These are phyloP conservation scores for Eutrema heterophyllum DNA, from an alignment of 345 rosid genomes.

Conservation along the genomic window DNA sequence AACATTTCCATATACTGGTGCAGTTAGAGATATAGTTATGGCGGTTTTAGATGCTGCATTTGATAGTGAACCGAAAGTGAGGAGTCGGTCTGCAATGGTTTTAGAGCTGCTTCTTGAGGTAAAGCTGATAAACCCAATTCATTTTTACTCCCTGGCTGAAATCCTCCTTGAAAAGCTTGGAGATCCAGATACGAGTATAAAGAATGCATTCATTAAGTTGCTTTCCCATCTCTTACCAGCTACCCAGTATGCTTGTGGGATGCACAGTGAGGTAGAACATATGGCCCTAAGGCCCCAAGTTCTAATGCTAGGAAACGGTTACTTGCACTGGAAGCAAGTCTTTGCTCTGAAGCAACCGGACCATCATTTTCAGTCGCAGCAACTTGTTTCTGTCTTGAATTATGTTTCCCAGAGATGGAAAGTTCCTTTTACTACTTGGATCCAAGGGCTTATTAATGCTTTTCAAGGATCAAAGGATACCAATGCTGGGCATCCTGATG, in stretches of 20 bases:
- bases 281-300: constrained; percentile 40
- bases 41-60: constrained; percentile 71
- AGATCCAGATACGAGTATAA: constrained; percentile 65
- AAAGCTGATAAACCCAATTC: constrained; percentile 55
- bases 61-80: constrained; percentile 80
- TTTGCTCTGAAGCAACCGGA: constrained; percentile 72
- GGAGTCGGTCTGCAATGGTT: constrained; percentile 54
- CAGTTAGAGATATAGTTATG: constrained; percentile 42
- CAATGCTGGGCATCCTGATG: constrained; percentile 50
- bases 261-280: constrained; percentile 39
- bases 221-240: constrained; percentile 64
- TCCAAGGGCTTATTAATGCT: constrained; percentile 59
- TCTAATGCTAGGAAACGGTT: constrained; percentile 38
- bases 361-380: constrained; percentile 77
- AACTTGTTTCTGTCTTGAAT: constrained; percentile 85
- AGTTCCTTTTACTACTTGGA: constrained; percentile 81
- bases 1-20: constrained; percentile 43
- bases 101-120: constrained; percentile 71
- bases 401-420: constrained; percentile 92
- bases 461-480: constrained; percentile 48
- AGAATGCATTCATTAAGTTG: constrained; percentile 54
- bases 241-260: constrained; percentile 52
- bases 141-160: constrained; percentile 53
- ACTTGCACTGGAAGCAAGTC: constrained; percentile 81
- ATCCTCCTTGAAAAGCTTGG: constrained; percentile 70